Percentiles rank a stretch among this genome's conserved stretches.
phyloP scores from a whole-genome alignment of 352 stramenopile species.

The Pythium myriotylum region DNA sequence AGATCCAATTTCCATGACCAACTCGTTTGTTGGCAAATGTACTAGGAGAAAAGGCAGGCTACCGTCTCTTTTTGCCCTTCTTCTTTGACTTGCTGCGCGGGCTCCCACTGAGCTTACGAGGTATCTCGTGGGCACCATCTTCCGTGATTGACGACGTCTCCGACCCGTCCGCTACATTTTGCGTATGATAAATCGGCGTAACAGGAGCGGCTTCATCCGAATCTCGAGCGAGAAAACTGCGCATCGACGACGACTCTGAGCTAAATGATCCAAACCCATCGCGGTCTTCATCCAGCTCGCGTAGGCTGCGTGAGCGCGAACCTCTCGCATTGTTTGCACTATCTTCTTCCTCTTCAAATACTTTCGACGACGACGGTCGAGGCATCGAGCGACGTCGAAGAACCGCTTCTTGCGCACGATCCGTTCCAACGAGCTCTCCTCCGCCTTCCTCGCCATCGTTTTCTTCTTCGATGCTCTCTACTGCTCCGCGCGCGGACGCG shows the following conservation, averaged over 20 bases:
- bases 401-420: constrained; percentile 12
- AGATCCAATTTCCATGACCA: not conserved
- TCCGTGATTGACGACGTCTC: not conserved
- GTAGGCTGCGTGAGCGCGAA: not conserved
- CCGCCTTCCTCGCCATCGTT: not conserved
- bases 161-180: constrained; percentile 1
- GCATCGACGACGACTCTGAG: constrained; percentile 24
- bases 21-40: not conserved
- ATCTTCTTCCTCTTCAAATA: constrained; percentile 34
- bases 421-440: constrained; percentile 7
- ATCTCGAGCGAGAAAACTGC: constrained; percentile 17
- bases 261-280: constrained; percentile 21
- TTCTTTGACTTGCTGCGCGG: constrained; percentile 14
- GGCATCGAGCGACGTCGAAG: constrained; percentile 8
- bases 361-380: constrained; percentile 16
- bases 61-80: constrained; percentile 24
- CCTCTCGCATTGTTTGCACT: not conserved
- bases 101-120: not conserved
- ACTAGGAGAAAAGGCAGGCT: not conserved
- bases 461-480: not conserved
- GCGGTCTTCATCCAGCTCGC: constrained; percentile 13
- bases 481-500: constrained; percentile 23
- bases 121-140: not conserved
- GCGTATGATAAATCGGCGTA: constrained; percentile 5
- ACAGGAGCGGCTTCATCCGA: constrained; percentile 11